Percentiles rank a stretch among this genome's conserved stretches.
These are phyloP conservation scores for Pseudomassariella vexata DNA, from an alignment of 2,329 filamentous ascomycete species.

Conservation along the genomic window DNA sequence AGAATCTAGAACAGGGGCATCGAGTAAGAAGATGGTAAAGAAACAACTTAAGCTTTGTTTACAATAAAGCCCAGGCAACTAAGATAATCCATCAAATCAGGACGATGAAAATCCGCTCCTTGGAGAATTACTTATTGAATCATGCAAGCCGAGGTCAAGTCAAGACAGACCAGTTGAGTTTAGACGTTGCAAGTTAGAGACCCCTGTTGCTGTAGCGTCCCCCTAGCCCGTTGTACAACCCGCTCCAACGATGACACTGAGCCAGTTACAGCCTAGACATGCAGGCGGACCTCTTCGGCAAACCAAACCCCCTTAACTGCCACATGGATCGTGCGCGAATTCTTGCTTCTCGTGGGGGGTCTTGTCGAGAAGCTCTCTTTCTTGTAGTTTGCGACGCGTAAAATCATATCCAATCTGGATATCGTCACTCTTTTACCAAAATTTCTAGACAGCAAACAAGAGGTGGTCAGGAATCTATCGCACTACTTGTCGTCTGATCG, in stretches of 20 bases:
- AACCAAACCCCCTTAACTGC: slow-evolving; percentile 1
- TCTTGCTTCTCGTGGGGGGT: too few species aligned
- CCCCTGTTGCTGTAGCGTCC: slow-evolving; percentile 1
- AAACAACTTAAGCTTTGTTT: slow-evolving; percentile 5
- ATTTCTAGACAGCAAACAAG: not conserved
- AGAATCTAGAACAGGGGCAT: too few species aligned
- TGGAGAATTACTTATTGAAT: not conserved
- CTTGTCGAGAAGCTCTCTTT: slow-evolving; percentile 2
- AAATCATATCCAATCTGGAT: slow-evolving; percentile 12
- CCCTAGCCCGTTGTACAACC: too few species aligned
- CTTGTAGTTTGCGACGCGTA: slow-evolving; percentile 2
- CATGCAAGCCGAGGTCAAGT: not conserved
- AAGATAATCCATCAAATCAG: slow-evolving; percentile 4
- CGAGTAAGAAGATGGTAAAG: too few species aligned
- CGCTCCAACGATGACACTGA: slow-evolving; percentile 5
- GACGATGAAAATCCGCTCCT: not conserved
- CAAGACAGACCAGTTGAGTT: slow-evolving; percentile 1
- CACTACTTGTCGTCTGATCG: slow-evolving; percentile 7
- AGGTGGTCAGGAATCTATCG: not conserved
- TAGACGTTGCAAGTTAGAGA: slow-evolving; percentile 1
- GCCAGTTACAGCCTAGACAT: slow-evolving; percentile 7
- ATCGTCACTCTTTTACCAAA: slow-evolving; percentile 15
- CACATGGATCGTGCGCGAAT: slow-evolving; percentile 2
- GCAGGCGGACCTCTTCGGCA: slow-evolving; percentile 1
- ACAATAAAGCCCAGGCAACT: slow-evolving; percentile 3